These are phyloP conservation scores for Trifolium repens DNA, from an alignment of 306 rosid genomes.

Conservation along the genomic window DNA sequence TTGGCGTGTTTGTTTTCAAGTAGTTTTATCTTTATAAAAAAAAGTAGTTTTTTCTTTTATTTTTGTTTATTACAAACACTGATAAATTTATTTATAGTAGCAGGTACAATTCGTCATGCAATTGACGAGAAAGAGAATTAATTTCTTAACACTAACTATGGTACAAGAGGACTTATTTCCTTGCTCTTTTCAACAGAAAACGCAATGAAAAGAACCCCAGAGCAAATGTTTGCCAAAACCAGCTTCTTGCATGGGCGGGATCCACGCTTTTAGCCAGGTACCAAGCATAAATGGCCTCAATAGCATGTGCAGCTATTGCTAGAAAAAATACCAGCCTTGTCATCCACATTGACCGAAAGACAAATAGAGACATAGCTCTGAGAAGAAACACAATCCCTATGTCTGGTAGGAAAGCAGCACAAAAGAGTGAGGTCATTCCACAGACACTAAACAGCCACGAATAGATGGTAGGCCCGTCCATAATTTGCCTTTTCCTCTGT, in stretches of 20 bases:
- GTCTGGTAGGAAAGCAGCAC: constrained; percentile 78
- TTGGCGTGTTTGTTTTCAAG: too few species aligned
- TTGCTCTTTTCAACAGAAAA: constrained; percentile 65
- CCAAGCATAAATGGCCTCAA: constrained; percentile 80
- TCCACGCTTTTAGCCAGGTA: constrained; percentile 75
- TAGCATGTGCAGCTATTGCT: constrained; percentile 50
- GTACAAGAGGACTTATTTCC: constrained; percentile 35
- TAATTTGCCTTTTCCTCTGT: constrained; percentile 60
- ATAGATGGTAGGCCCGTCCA: constrained; percentile 84
- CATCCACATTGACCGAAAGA: constrained; percentile 68
- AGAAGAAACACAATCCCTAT: constrained; percentile 62
- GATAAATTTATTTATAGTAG: too few species aligned
- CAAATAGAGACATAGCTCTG: constrained; percentile 57
- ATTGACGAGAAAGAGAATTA: neutral
- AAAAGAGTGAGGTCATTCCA: constrained; percentile 67
- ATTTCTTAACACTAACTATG: neutral
- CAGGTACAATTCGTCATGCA: neutral
- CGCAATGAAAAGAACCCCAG: constrained; percentile 82
- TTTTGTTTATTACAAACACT: neutral
- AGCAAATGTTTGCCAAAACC: constrained; percentile 91
- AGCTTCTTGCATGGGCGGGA: constrained; percentile 70
- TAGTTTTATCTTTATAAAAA: too few species aligned
- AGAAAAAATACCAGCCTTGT: constrained; percentile 54
- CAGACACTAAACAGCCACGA: constrained; percentile 65
- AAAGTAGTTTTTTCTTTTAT: too few species aligned